phyloP scores from a whole-genome alignment of 352 stramenopile genomes.

The Globisporangium nagaii region DNA sequence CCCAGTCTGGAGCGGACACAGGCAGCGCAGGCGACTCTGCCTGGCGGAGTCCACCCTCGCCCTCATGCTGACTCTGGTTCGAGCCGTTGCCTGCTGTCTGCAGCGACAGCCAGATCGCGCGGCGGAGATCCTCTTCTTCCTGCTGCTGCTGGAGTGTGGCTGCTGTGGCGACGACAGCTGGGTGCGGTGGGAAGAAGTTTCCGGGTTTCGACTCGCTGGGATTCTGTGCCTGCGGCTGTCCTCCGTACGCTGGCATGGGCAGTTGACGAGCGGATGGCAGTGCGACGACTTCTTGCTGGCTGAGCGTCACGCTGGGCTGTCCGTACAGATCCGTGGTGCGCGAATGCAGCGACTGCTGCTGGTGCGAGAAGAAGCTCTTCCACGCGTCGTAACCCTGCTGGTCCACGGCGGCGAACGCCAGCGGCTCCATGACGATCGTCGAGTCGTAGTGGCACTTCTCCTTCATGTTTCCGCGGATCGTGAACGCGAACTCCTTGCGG shows the following conservation, averaged over 20 bases:
- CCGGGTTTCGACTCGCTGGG: neutral
- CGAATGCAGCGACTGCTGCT: constrained; percentile 26
- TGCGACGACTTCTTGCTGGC: neutral
- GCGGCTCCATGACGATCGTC: constrained; percentile 23
- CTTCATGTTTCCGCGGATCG: constrained; percentile 28
- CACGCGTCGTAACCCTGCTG: constrained; percentile 40
- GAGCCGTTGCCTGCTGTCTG: constrained; percentile 11
- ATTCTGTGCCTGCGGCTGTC: neutral
- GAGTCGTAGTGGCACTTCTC: constrained; percentile 29
- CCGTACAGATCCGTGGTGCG: constrained; percentile 2
- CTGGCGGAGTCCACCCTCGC: neutral
- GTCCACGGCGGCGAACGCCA: constrained; percentile 60
- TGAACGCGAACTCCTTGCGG: constrained; percentile 56
- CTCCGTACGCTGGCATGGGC: neutral
- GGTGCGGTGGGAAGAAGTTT: neutral
- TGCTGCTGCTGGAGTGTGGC: constrained; percentile 8
- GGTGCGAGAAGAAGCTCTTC: constrained; percentile 53
- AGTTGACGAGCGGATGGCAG: neutral
- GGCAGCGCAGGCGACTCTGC: constrained; percentile 17
- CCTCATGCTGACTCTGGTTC: neutral
- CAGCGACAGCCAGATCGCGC: constrained; percentile 53
- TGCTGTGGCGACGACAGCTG: neutral
- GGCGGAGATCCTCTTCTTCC: constrained; percentile 50
- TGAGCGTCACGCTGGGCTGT: neutral
- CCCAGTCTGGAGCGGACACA: constrained; percentile 44